Evolutionary conservation across 192 early-diverging fungal species (phyloP), one percentile per base, ranked within the genome.

Genomic region (Rhizoclosmatium sp.): DNA sequence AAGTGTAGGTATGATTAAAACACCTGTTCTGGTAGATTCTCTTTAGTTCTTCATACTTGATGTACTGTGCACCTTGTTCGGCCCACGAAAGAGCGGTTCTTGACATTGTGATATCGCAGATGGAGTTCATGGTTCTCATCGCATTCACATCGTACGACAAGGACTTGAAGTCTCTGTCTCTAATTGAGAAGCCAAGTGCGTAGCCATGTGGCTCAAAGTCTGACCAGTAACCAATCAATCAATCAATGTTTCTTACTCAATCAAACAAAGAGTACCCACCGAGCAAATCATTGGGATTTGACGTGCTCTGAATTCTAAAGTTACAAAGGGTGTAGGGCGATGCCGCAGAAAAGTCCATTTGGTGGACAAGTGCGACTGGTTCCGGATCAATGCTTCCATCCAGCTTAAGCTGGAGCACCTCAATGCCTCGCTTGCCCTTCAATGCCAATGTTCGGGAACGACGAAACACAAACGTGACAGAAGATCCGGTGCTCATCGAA

Each of bases 151-250:
- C 7, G 39, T 62, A 62, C 31, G 31, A 31, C 21, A 21, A 21
- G 7, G 9, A 5, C 5, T 21, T 62, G 60, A 40, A 62, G 7
- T 62, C 60, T 21, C 21, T 62, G 39, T 62, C 60, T 19, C 60
- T 19, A 7, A 62, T 21, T 5, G 5, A 19, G 23, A 62, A 62
- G 21, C 60, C 60, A 19, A 62, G 39, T 4, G 60, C 19, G 14
- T 19, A 23, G 7, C 60, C 60, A 21, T 62, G 21, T 31, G 60
- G 60, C 39, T 62, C 60, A 62, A 62, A 62, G 21, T 62, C 60
- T 62, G 21, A 62, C 31, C 31, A 31, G 31, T 31, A 31, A 31
- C 31, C 0, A 31, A 31, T 31, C 31, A 31, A 31, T 31, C 31
- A 31, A 31, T 31, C 31, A 31, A 31, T 31, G 31, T 31, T 31